Conservation (phyloP, 2,329 filamentous ascomycete species). For the Blastomyces silverae region DNA sequence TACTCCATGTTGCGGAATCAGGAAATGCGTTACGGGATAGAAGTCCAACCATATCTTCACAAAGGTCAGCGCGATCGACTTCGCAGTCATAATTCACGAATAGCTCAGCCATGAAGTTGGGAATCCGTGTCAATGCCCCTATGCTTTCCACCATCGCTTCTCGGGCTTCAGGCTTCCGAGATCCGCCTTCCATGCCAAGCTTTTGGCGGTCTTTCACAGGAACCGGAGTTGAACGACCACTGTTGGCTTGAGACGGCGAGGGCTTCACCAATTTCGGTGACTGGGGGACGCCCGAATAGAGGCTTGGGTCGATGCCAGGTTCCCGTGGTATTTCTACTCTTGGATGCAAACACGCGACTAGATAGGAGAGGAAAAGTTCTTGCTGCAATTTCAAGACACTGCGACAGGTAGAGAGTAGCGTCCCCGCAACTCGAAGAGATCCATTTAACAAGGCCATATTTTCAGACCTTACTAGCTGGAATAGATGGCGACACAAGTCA, state of each 20-base stretch:
- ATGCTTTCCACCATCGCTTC: slow-evolving; percentile 99
- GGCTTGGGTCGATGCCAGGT: slow-evolving; percentile 76
- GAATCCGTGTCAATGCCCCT: slow-evolving; percentile 83
- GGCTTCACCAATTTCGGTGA: slow-evolving; percentile 81
- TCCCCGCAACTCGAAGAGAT: slow-evolving; percentile 84
- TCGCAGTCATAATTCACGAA: slow-evolving; percentile 99
- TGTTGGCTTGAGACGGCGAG: slow-evolving; percentile 63
- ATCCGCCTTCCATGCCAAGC: slow-evolving; percentile 83
- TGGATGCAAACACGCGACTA: slow-evolving; percentile 89
- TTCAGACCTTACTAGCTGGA: slow-evolving; percentile 92
- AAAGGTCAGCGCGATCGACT: slow-evolving; percentile 80
- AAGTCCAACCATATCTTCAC: slow-evolving; percentile 89
- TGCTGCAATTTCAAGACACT: slow-evolving; percentile 90
- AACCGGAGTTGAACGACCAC: slow-evolving; percentile 82
- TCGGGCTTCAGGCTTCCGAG: slow-evolving; percentile 85
- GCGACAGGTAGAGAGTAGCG: slow-evolving; percentile 81
- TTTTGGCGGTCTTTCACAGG: slow-evolving; percentile 88
- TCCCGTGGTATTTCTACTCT: slow-evolving; percentile 91
- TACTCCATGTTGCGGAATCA: slow-evolving; percentile 97
- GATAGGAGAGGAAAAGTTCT: slow-evolving; percentile 88
- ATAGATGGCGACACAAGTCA: slow-evolving; percentile 85
- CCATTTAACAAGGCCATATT: slow-evolving; percentile 94
- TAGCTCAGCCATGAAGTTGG: slow-evolving; percentile 87
- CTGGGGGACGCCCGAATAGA: slow-evolving; percentile 91
- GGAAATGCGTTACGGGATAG: slow-evolving; percentile 91